These are phyloP conservation scores for Rhodosporidiobolus odoratus DNA, from an alignment of 768 basidiomycete species.

Conservation along the genomic window DNA sequence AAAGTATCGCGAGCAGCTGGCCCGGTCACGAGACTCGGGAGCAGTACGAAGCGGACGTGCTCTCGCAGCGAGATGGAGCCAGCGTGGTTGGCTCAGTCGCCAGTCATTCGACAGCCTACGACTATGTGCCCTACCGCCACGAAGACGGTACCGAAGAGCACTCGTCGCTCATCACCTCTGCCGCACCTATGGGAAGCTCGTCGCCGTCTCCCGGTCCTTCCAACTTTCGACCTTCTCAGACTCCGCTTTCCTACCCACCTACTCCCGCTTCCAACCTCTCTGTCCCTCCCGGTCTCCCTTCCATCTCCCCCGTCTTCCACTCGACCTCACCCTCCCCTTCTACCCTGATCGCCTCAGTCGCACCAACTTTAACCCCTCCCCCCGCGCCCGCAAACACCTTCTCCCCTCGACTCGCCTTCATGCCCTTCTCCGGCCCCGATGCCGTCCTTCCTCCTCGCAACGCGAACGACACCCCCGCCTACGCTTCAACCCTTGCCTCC, in stretches of 20 bases:
- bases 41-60: conserved; percentile 23
- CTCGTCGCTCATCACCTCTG: neutral
- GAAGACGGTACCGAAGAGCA: neutral
- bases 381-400: neutral
- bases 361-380: neutral
- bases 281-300: neutral
- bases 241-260: neutral
- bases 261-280: neutral
- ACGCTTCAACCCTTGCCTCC: neutral
- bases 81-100: neutral
- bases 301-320: neutral
- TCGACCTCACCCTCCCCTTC: neutral
- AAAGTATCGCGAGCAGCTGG: conserved; percentile 2
- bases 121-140: neutral
- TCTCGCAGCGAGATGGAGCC: neutral
- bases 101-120: neutral
- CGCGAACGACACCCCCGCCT: neutral
- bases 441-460: neutral
- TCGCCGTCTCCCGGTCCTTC: neutral
- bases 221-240: neutral
- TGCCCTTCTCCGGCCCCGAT: conserved; percentile 16
- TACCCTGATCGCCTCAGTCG: neutral
- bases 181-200: neutral
- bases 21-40: conserved; percentile 11
- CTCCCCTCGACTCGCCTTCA: conserved; percentile 24